Percentiles rank a stretch among this genome's conserved stretches.
These are phyloP conservation scores for Capsella bursapastoris DNA, from an alignment of 345 rosid species.

Conservation along the genomic window DNA sequence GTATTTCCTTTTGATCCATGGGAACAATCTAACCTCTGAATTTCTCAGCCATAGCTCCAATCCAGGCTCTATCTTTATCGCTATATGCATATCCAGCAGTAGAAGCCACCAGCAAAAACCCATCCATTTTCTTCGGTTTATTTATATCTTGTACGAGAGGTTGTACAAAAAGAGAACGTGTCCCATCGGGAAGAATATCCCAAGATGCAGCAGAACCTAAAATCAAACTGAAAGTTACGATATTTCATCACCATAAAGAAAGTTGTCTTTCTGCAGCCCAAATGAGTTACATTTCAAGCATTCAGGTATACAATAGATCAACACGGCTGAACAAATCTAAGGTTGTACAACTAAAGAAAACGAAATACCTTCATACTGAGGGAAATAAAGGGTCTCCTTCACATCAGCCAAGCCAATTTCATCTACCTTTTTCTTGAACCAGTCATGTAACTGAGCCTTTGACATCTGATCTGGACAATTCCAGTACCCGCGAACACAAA, in stretches of 20 bases:
- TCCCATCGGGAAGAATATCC: conserved; percentile 71
- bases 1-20: conserved; percentile 35
- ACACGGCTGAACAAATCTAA: background rate
- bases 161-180: conserved; percentile 67
- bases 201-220: conserved; percentile 60
- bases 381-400: conserved; percentile 73
- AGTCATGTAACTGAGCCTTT: conserved; percentile 54
- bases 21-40: conserved; percentile 53
- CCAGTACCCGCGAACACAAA: conserved; percentile 95
- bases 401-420: conserved; percentile 65
- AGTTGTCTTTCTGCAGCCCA: background rate
- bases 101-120: conserved; percentile 77
- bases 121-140: conserved; percentile 49
- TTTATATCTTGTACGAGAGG: conserved; percentile 50
- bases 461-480: conserved; percentile 55
- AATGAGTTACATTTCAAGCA: background rate
- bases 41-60: conserved; percentile 72
- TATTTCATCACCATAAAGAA: background rate
- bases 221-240: conserved; percentile 26
- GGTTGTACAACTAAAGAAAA: background rate
- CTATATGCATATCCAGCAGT: conserved; percentile 71
- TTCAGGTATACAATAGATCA: background rate
- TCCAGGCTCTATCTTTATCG: conserved; percentile 90
- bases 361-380: conserved; percentile 63
- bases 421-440: conserved; percentile 66